Evolutionary conservation across 1,284 basidiomycete genomes (phyloP).

Genomic region (Wolfiporia cocos): DNA sequence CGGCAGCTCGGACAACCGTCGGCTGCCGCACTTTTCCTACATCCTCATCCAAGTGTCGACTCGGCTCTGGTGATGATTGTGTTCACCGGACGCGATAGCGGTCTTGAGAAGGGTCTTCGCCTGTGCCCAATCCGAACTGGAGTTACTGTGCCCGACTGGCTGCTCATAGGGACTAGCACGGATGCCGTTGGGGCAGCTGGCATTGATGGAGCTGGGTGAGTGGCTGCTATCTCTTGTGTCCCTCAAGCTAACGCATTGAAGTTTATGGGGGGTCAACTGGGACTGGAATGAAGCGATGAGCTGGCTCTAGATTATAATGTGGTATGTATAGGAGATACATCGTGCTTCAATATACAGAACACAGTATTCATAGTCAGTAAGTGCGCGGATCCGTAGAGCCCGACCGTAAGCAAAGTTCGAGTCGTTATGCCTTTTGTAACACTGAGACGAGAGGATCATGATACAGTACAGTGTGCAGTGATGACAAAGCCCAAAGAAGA

Average conservation of each 20-base stretch:
- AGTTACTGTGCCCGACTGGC: constrained; percentile 69
- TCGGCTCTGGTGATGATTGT: constrained; percentile 48
- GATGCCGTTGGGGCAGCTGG: constrained; percentile 63
- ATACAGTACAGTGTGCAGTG: constrained; percentile 73
- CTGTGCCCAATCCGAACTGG: constrained; percentile 82
- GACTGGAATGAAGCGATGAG: constrained; percentile 51
- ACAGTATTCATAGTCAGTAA: constrained; percentile 29
- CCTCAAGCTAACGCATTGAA: constrained; percentile 11
- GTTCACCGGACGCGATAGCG: constrained; percentile 45
- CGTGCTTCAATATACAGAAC: constrained; percentile 30
- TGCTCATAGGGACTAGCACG: constrained; percentile 47
- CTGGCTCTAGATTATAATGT: constrained; percentile 35
- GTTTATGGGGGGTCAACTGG: constrained; percentile 46
- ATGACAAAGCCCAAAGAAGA: constrained; percentile 30
- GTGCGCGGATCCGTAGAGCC: constrained; percentile 29
- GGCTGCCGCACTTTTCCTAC: constrained; percentile 59
- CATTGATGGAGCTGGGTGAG: constrained; percentile 68
- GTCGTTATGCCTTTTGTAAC: constrained; percentile 41
- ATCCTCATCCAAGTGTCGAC: constrained; percentile 51
- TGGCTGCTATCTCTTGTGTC: neutral
- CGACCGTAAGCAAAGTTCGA: constrained; percentile 42
- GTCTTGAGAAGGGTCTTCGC: constrained; percentile 58
- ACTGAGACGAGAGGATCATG: constrained; percentile 50
- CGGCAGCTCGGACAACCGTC: constrained; percentile 9
- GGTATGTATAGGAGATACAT: constrained; percentile 31